Evolutionary conservation across 2,329 filamentous ascomycete species (phyloP).

Genomic region (Aureobasidium sp.): DNA sequence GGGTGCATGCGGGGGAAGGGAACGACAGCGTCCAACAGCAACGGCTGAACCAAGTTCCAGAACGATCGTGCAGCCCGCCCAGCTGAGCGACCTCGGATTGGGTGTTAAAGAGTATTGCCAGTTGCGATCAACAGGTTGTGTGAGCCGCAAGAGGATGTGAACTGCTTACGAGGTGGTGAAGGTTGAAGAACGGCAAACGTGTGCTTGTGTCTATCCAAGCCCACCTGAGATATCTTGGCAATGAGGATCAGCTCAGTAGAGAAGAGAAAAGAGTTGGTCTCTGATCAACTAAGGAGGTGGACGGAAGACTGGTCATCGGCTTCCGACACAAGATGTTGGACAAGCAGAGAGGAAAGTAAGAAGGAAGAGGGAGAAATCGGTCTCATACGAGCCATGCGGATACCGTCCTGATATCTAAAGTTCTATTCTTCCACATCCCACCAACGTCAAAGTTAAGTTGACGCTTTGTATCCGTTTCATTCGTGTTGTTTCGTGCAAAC

Average conservation of each 20-base stretch:
- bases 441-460: constrained; percentile 15
- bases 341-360: not conserved
- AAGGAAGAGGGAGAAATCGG: not conserved
- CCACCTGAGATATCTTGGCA: too few species aligned
- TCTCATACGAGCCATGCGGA: not conserved
- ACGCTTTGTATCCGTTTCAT: not conserved
- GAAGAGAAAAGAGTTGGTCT: too few species aligned
- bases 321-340: too few species aligned
- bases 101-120: too few species aligned
- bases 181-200: too few species aligned
- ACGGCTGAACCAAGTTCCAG: not conserved
- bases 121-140: too few species aligned
- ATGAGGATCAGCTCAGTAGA: too few species aligned
- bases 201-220: too few species aligned
- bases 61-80: not conserved
- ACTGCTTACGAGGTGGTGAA: too few species aligned
- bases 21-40: not conserved
- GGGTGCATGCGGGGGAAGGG: not conserved
- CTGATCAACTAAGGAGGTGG: too few species aligned
- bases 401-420: not conserved
- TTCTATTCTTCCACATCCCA: not conserved
- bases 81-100: not conserved
- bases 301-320: too few species aligned
- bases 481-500: constrained; percentile 7
- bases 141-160: too few species aligned